Evolutionary conservation across 768 basidiomycete genomes (phyloP).

Genomic region (Trichaptum fuscoviolaceum): DNA sequence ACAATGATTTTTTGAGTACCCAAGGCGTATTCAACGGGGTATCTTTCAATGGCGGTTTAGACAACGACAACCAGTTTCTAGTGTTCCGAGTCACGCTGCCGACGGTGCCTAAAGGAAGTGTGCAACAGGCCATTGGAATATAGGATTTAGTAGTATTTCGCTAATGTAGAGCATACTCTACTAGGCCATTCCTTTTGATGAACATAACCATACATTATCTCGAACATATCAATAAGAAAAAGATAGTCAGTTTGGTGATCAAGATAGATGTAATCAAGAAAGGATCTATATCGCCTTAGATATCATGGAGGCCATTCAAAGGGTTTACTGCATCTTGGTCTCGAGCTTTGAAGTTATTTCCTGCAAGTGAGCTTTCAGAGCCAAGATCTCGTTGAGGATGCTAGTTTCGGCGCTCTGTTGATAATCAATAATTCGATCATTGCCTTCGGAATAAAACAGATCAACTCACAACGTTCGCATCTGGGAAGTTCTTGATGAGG

Average conservation of each 20-base stretch:
- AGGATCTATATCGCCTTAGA: too few relatives aligned
- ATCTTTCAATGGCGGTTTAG: constrained; percentile 47
- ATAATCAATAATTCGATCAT: constrained; percentile 7
- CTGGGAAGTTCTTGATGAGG: constrained; percentile 66
- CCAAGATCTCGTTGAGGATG: constrained; percentile 58
- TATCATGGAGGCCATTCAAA: too few relatives aligned
- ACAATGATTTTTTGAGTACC: constrained; percentile 59
- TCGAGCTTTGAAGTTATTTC: constrained; percentile 32
- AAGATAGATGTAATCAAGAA: too few relatives aligned
- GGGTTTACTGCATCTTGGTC: neutral
- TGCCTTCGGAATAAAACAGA: constrained; percentile 6
- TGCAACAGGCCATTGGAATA: constrained; percentile 2
- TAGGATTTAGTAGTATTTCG: neutral
- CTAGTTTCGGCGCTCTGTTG: constrained; percentile 64
- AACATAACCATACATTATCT: too few relatives aligned
- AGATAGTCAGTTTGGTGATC: too few relatives aligned
- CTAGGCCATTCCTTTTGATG: too few relatives aligned
- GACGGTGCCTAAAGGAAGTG: neutral
- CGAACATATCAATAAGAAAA: too few relatives aligned
- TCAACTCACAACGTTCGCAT: constrained; percentile 58
- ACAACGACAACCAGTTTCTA: constrained; percentile 59
- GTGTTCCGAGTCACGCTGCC: constrained; percentile 59
- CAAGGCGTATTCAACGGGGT: constrained; percentile 46
- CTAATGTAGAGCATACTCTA: too few relatives aligned
- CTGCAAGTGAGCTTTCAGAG: constrained; percentile 41